Evolutionary conservation across 768 basidiomycete genomes (phyloP), one percentile per base, ranked within the genome.

Genomic region (Boletus patriciae): DNA sequence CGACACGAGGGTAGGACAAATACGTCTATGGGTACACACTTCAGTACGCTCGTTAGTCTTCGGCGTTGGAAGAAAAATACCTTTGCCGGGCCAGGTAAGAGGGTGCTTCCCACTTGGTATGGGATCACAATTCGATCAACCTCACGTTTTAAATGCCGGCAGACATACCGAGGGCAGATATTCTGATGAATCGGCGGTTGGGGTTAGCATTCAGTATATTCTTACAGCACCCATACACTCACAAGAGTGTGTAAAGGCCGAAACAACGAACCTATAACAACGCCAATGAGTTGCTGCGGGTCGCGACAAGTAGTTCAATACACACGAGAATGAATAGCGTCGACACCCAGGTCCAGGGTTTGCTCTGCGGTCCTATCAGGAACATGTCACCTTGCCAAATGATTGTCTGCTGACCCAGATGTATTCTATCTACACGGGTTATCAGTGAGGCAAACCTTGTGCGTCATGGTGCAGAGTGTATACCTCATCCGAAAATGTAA

Each of bases 241-340:
- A 61, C 60, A 23, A 31, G 10, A 60, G 4, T 9, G 9, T 27
- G 18, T 15, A 50, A 31, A 60, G 50, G 1, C 58, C 60, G n/a
- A 15, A 12, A 31, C 58, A 60, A 16, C 58, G 55, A 46, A 59
- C 56, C 58, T 59, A 38, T 8, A 33, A 43, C 7, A 13, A 29
- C n/a, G n/a, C n/a, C n/a, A n/a, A n/a, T n/a, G n/a, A 10, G 18
- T 52, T 45, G n/a, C n/a, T n/a, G 8, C 29, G 31, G 27, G 27
- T 21, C 13, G 3, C 3, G 18, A 34, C 36, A 23, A 46, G 15
- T 8, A 37, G 9, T 5, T 42, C 12, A 11, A 16, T n/a, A 50
- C 53, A 9, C 33, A 54, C n/a, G n/a, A 58, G 10, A 33, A 55
- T 8, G 16, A 50, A 58, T 10, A 58, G 13, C 7, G 45, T 41